phyloP scores from a whole-genome alignment of 129 eudicot species.

The Erigeron canadensis region DNA sequence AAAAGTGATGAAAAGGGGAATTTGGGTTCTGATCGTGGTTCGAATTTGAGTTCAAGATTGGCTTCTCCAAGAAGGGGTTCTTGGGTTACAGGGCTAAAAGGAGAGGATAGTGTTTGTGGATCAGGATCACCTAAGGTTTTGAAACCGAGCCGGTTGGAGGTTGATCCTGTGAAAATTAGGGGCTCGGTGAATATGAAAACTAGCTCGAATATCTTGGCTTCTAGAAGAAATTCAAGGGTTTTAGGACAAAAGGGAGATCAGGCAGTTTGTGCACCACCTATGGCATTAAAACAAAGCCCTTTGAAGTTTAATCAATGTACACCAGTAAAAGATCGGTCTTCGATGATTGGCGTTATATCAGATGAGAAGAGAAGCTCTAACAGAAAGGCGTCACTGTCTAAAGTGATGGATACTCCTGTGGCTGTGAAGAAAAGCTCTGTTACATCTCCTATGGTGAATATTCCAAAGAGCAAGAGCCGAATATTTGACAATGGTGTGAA shows the following conservation, averaged over 20 bases:
- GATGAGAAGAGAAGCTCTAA: conserved; percentile 44
- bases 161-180: conserved; percentile 41
- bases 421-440: conserved; percentile 54
- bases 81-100: conserved; percentile 52
- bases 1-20: conserved; percentile 24
- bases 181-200: conserved; percentile 3
- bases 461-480: conserved; percentile 71
- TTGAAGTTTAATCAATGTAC: conserved; percentile 80
- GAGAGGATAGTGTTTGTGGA: conserved; percentile 23
- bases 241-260: conserved; percentile 36
- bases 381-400: conserved; percentile 50
- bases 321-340: conserved; percentile 51
- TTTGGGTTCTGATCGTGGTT: not conserved
- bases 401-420: conserved; percentile 51
- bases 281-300: conserved; percentile 48
- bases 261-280: conserved; percentile 34
- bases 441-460: conserved; percentile 55
- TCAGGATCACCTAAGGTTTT: conserved; percentile 22
- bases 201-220: conserved; percentile 23
- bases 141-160: conserved; percentile 36
- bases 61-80: conserved; percentile 56
- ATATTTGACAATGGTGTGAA: conserved; percentile 55
- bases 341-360: conserved; percentile 38
- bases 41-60: conserved; percentile 14
- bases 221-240: conserved; percentile 78